A percentile compares a stretch with the other conserved stretches of the same genome.
Conservation (phyloP, 2,329 filamentous ascomycete genomes). For the Fusarium pseudoanthophilum region DNA sequence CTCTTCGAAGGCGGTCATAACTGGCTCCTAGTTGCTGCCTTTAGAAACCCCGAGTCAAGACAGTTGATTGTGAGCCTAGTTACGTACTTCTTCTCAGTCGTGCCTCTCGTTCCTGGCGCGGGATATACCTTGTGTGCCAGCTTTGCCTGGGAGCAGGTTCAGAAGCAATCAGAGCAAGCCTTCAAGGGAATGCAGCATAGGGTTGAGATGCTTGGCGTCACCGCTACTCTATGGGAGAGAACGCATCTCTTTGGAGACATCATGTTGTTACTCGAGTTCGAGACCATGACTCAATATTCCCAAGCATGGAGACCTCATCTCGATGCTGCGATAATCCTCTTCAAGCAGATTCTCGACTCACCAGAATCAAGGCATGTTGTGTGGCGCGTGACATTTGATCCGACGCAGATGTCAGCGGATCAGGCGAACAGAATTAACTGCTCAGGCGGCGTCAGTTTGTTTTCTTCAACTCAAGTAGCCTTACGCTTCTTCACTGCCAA, state of each 20-base stretch:
- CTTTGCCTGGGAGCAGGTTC: conserved; percentile 2
- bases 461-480: conserved; percentile 47
- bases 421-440: background rate
- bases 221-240: background rate
- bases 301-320: conserved; percentile 2
- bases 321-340: background rate
- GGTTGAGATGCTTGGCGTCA: background rate
- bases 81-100: conserved; percentile 20
- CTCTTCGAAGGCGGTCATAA: conserved; percentile 59
- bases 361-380: background rate
- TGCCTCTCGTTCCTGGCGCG: background rate
- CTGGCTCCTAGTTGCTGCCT: conserved; percentile 63
- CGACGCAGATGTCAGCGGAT: background rate
- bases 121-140: background rate
- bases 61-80: conserved; percentile 57
- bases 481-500: conserved; percentile 50
- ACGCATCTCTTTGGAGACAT: background rate
- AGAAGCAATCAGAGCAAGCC: background rate
- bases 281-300: background rate
- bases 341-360: background rate
- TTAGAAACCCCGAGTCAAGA: conserved; percentile 60
- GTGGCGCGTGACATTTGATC: background rate
- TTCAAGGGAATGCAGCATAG: conserved; percentile 3
- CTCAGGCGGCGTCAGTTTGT: background rate
- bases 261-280: conserved; percentile 8